Percentiles rank a stretch among this genome's conserved stretches.
These are phyloP conservation scores for Euphorbia lathyris DNA, from an alignment of 345 rosid species.

Conservation along the genomic window DNA sequence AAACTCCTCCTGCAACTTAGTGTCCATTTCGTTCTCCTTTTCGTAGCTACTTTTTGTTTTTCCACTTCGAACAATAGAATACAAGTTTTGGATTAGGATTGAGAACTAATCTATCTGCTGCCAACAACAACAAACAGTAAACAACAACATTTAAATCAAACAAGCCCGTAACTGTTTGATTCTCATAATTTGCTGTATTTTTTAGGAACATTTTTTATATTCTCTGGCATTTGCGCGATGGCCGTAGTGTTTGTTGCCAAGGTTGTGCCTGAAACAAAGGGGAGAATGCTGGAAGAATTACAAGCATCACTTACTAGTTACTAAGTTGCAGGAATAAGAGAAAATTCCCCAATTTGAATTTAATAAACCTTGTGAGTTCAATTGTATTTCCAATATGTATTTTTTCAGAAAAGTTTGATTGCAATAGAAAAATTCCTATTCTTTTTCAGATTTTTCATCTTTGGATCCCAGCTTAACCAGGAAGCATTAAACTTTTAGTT, in stretches of 20 bases:
- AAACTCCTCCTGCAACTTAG: not conserved
- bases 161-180: not conserved
- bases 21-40: too few relatives aligned
- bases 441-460: too few relatives aligned
- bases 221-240: not conserved
- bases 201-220: conserved; percentile 10
- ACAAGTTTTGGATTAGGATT: too few relatives aligned
- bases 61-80: too few relatives aligned
- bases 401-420: too few relatives aligned
- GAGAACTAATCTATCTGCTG: too few relatives aligned
- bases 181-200: not conserved
- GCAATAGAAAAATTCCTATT: not conserved
- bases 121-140: too few relatives aligned
- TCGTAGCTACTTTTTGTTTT: too few relatives aligned
- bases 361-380: not conserved
- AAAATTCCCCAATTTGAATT: not conserved
- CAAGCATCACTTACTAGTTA: conserved; percentile 4
- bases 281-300: conserved; percentile 11
- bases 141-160: too few relatives aligned
- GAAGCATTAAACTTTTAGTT: too few relatives aligned
- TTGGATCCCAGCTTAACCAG: too few relatives aligned
- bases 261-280: conserved; percentile 10
- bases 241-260: conserved; percentile 1
- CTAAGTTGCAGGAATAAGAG: not conserved
- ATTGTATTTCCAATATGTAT: not conserved